Evolutionary conservation across 441 rosid species (phyloP), one percentile per base, ranked within the genome.

Genomic region (Jatropha multifida): DNA sequence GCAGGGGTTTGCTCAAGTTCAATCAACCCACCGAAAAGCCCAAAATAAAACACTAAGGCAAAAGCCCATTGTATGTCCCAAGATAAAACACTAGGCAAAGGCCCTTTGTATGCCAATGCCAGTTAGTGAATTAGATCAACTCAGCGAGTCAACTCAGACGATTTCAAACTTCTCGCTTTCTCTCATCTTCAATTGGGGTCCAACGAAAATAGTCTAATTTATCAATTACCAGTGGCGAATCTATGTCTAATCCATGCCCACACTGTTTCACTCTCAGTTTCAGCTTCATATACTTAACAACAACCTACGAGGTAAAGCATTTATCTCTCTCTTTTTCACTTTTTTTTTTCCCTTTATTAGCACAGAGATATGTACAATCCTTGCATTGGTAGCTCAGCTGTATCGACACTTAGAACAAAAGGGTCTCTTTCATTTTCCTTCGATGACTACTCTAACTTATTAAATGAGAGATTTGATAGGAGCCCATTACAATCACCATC

Each of bases 361-460:
- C 40, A 5, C 69, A 58, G 52, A 62, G 44, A 56, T 8, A 89
- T 87, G 97, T 81, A 88, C 81, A 85, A 79, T 80, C 69, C 90
- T 73, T 89, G 69, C 69, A 46, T 82, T 54, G 23, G 7, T 73
- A 84, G 83, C 82, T 91, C 94, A 56, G 69, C 83, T 69, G 44
- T 80, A 54, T 74, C 88, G 61, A 79, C 91, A 13, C 81, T 87
- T 72, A 76, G 86, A 75, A 74, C 74, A 52, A 83, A 81, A 66
- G 93, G 87, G 70, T 80, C 87, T 75, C 81, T 83, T 68, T 77
- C 89, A 40, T 79, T 88, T 81, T 83, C 92, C 54, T 81, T 81
- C 79, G 78, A 85, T 32, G 94, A 87, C 70, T 81, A 80, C 81
- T 82, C 82, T 80, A 83, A 75, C 82, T 77, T 83, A 59, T 77